phyloP scores from a whole-genome alignment of 2,329 filamentous ascomycete genomes.

The Colletotrichum neosansevieriae region DNA sequence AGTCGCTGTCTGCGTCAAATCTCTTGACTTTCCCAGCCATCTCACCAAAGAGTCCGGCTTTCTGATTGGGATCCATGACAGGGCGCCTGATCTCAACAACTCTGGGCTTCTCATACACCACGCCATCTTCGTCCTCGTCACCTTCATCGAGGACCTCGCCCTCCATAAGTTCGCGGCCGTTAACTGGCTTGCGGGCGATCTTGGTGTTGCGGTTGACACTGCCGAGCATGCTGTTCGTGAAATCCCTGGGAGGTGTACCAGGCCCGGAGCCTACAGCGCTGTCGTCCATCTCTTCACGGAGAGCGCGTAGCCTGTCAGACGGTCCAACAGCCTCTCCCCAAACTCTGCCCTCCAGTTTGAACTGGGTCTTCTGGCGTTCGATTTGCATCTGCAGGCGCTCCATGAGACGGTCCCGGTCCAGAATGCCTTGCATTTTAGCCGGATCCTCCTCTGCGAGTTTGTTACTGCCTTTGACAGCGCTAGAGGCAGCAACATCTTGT shows the following conservation, averaged over 20 bases:
- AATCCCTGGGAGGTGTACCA: conserved; percentile 68
- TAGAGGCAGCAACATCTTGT: conserved; percentile 93
- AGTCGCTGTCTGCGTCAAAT: conserved; percentile 76
- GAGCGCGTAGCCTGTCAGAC: conserved; percentile 89
- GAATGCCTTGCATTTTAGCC: conserved; percentile 86
- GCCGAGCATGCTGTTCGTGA: conserved; percentile 80
- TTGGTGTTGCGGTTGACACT: conserved; percentile 74
- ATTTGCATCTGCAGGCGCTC: conserved; percentile 94
- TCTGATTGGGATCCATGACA: conserved; percentile 72
- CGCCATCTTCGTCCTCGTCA: conserved; percentile 67
- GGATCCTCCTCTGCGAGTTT: conserved; percentile 73
- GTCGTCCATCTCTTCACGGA: conserved; percentile 94
- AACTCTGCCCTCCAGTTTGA: conserved; percentile 92
- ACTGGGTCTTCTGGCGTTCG: conserved; percentile 96
- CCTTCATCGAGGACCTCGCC: conserved; percentile 55
- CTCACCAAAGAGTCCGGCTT: conserved; percentile 74
- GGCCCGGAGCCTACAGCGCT: conserved; percentile 61
- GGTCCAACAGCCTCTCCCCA: conserved; percentile 87
- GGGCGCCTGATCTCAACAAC: conserved; percentile 84
- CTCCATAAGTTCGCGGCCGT: conserved; percentile 56
- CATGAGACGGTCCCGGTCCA: conserved; percentile 94
- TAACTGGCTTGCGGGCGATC: conserved; percentile 67
- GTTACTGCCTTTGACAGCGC: conserved; percentile 71
- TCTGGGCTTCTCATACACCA: conserved; percentile 82
- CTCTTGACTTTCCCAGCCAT: conserved; percentile 81